Base-by-base conservation (phyloP, 441 rosid species). In the Erysimum cheiri region DNA sequence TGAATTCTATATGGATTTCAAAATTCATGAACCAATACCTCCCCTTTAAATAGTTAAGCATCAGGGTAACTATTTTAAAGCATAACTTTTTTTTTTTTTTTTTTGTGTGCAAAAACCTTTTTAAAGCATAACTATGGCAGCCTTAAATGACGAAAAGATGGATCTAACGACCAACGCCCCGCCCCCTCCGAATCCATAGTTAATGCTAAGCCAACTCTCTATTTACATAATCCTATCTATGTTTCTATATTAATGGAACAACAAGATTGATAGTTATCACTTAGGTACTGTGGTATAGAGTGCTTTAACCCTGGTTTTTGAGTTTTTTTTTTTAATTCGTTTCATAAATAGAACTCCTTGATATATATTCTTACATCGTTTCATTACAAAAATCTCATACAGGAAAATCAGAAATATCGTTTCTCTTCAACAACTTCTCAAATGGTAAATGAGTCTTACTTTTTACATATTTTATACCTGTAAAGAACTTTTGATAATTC, bases 371-470 rank as follows among this genome's bases (percentile, higher is more conserved):
- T 7, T 7, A 39, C 8, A 41, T 67, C 33, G 39, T 32, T 9
- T 5, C 12, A 44, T n/a, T 2, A 41, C 5, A 0, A 55, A 56
- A 43, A n/a, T 2, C 13, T 57, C 32, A 46, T 47, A 49, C 0
- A 22, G 2, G 24, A 22, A 22, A 22, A 22, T 37, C n/a, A 36
- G 39, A 35, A 4, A 58, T 12, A 59, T 69, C 31, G 40, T 37
- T 52, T 50, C 33, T 32, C 35, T 50, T 56, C 10, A 44, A 43
- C 69, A 33, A 11, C 62, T 39, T 32, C 14, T 43, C 56, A 43
- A 56, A 44, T 63, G 75, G 75, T 63, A 69, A 59, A 66, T 58
- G n/a, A 37, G 17, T 44, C 46, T 44, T 57, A 55, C 24, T 56
- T 12, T 46, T 14, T 10, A 22, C 57, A 4, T 31, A 31, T 24